Evolutionary conservation across 306 rosid species (phyloP), one percentile per base, ranked within the genome.

Genomic region (Castanea crenata): DNA sequence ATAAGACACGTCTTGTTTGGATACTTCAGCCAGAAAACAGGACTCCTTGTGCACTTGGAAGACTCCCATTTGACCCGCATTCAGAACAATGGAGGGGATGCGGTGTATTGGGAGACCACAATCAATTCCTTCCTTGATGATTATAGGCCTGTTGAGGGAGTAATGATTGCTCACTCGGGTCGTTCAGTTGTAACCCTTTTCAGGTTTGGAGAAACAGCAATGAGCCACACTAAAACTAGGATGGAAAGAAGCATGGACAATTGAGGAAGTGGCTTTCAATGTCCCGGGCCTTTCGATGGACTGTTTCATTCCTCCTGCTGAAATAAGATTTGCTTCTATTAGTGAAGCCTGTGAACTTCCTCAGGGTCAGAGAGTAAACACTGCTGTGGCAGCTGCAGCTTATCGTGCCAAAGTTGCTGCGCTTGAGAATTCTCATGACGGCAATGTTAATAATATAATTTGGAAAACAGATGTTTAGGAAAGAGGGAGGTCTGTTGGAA

Each of bases 171-270:
- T 69, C 99, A 96, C 80, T 91, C 98, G 0, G 99, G 99, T 38
- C 94, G 96, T 59, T 96, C 99, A 5, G 94, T 93, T 21, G 99
- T 91, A 74, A 96, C 99, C 21, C 98, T 96, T 71, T 96, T 96
- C 94, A 89, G 99, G 85, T 96, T 96, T 64, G 99, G 99, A 75
- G 99, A 96, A 85, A 96, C 99, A 11, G 97, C 99, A 56, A 86
- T 96, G 99, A 93, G 98, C 81, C 99, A 96, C 90, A 91, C 99
- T 2, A 96, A 96, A 78, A 93, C 99, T 16, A 85, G 93, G 86
- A 96, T 96, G 99, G 99, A 96, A 96, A 85, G 99, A 96, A 85
- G 96, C 98, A 61, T 96, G 99, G 99, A 90, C 99, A 1, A 91
- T 96, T 38, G 99, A 96, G 88, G 99, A 96, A 85, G 97, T 93